Percentiles rank a stretch among this genome's conserved stretches.
These are phyloP conservation scores for Apiospora aurea DNA, from an alignment of 2,329 filamentous ascomycete species.

Conservation along the genomic window DNA sequence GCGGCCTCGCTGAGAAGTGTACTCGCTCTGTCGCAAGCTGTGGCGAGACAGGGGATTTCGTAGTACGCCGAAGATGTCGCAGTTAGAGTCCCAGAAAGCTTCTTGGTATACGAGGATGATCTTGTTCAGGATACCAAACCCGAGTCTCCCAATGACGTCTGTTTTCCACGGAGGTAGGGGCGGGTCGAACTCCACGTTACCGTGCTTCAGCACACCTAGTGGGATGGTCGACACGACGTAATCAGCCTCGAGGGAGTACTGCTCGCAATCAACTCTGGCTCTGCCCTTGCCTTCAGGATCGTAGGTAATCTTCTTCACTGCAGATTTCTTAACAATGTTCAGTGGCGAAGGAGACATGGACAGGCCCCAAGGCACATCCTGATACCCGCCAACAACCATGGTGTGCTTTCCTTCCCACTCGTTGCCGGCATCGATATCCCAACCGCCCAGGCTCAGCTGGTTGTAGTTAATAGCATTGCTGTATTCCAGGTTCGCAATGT, in stretches of 20 bases:
- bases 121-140: slow-evolving; percentile 95
- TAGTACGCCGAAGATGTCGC: slow-evolving; percentile 93
- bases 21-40: slow-evolving; percentile 82
- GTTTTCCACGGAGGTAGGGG: slow-evolving; percentile 87
- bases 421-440: slow-evolving; percentile 97
- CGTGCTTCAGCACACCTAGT: slow-evolving; percentile 88
- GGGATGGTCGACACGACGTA: slow-evolving; percentile 90
- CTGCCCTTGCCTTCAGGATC: slow-evolving; percentile 58
- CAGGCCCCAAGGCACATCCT: slow-evolving; percentile 88
- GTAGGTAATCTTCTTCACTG: slow-evolving; percentile 75
- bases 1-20: slow-evolving; percentile 79
- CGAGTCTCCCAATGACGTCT: slow-evolving; percentile 81
- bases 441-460: slow-evolving; percentile 85
- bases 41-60: slow-evolving; percentile 73
- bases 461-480: slow-evolving; percentile 91
- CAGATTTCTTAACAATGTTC: slow-evolving; percentile 76
- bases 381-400: slow-evolving; percentile 92
- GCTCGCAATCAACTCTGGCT: slow-evolving; percentile 77
- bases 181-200: slow-evolving; percentile 83
- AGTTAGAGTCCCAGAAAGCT: slow-evolving; percentile 87
- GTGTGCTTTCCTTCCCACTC: slow-evolving; percentile 96
- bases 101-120: slow-evolving; percentile 88
- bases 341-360: slow-evolving; percentile 79
- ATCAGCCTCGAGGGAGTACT: slow-evolving; percentile 81
- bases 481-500: slow-evolving; percentile 97